phyloP scores from a whole-genome alignment of 2,329 filamentous ascomycete species.

The Xylaria sp. region DNA sequence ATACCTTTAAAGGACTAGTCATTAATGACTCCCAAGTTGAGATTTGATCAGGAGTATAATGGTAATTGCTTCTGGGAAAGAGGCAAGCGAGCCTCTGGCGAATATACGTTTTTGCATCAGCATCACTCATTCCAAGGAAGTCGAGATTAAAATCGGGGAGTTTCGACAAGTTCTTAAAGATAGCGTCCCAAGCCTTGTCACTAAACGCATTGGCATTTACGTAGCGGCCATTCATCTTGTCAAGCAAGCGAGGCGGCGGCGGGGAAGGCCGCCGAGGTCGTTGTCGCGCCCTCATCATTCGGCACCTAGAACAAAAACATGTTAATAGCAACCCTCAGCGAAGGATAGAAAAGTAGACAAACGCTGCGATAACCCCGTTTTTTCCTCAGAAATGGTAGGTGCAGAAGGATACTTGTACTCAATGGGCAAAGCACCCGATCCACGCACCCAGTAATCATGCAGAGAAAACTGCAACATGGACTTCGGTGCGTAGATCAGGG shows the following conservation, averaged over 20 bases:
- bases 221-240: neutral
- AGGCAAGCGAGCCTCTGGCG: constrained; percentile 1
- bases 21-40: neutral
- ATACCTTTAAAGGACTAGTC: neutral
- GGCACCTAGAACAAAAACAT: neutral
- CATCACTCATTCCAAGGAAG: neutral
- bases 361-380: too few species aligned
- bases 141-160: neutral
- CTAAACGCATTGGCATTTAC: neutral
- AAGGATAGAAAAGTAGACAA: neutral
- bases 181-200: neutral
- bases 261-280: neutral
- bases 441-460: neutral
- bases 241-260: neutral
- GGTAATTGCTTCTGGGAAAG: neutral
- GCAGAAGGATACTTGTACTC: neutral
- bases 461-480: neutral
- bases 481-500: neutral
- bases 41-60: neutral
- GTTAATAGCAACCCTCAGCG: neutral
- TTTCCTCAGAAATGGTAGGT: too few species aligned
- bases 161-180: constrained; percentile 11
- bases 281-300: neutral
- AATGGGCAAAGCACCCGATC: neutral
- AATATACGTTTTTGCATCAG: neutral